These are phyloP conservation scores for Fusarium nanum DNA, from an alignment of 2,329 filamentous ascomycete genomes.

Conservation along the genomic window DNA sequence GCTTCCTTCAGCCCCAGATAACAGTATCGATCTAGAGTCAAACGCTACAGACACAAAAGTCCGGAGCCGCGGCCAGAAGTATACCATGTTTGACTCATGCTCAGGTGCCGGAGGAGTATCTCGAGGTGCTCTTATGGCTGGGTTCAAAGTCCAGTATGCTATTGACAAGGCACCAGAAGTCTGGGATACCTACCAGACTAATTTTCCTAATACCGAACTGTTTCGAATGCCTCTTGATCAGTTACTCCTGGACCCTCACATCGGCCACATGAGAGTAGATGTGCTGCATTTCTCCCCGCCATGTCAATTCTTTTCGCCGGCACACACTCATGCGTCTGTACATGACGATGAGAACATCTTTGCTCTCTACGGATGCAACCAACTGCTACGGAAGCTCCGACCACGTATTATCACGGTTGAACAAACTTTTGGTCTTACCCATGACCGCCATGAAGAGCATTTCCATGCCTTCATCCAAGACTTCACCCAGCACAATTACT, in stretches of 20 bases:
- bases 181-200: conserved; percentile 66
- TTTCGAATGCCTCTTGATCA: conserved; percentile 60
- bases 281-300: conserved; percentile 81
- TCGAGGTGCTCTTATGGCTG: conserved; percentile 68
- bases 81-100: conserved; percentile 78
- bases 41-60: not conserved
- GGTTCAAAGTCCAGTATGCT: conserved; percentile 68
- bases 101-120: conserved; percentile 80
- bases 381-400: conserved; percentile 66
- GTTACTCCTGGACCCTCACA: conserved; percentile 57
- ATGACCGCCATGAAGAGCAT: conserved; percentile 62
- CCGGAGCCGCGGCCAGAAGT: conserved; percentile 56
- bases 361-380: conserved; percentile 63
- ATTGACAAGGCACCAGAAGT: conserved; percentile 72
- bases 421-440: conserved; percentile 77
- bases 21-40: conserved; percentile 44
- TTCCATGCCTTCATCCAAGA: conserved; percentile 71
- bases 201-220: conserved; percentile 66
- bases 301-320: conserved; percentile 80
- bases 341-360: conserved; percentile 78
- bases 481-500: conserved; percentile 75
- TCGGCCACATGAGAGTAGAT: conserved; percentile 63
- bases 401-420: conserved; percentile 82
- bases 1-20: conserved; percentile 16
- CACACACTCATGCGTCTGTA: conserved; percentile 74